Evolutionary conservation across 768 basidiomycete species (phyloP), one percentile per base, ranked within the genome.

Genomic region (Leccinum obscurum): DNA sequence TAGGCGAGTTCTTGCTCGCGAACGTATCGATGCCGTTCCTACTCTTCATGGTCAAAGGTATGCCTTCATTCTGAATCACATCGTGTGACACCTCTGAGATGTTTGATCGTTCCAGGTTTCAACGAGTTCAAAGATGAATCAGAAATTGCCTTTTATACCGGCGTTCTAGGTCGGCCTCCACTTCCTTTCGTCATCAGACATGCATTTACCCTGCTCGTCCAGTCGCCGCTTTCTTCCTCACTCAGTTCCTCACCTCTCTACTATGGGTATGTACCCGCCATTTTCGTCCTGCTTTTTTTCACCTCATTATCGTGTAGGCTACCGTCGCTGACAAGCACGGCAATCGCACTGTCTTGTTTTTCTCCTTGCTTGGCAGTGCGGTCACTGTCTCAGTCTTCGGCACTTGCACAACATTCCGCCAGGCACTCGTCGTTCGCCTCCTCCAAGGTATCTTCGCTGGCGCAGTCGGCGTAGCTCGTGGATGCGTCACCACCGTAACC

Each of bases 261-360:
- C 80, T 98, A 57, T 99, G 97, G 96, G 91, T 89, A 68, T 59
- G 76, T 71, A 39, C 11, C 34, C 41, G 30, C 10, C 37, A 59
- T 60, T 14, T 39, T 39, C 9, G 1, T 14, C 3, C 28, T 17
- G 6, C 3, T 37, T 13, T 15, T 8, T 26, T 34, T 59, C 26
- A 54, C 46, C 48, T 15, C 20, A 11, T 20, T 6, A 8, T 24
- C 28, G n/a, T 51, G 26, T 63, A 91, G 90, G 92, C 93, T 56
- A 94, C 94, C n/a, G 85, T 95, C 22, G 96, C 96, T 24, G 91
- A 95, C 59, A 90, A 85, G 75, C 93, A 98, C 71, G 94, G 95
- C 46, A 83, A 86, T 44, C 87, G 96, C 15, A 81, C 84, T 8
- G 96, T 99, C 7, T 79, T 99, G 35, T 85, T 88, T 53, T 80